Conservation (phyloP, 2,329 filamentous ascomycete species). For the Emmonsiellopsis sp. region DNA sequence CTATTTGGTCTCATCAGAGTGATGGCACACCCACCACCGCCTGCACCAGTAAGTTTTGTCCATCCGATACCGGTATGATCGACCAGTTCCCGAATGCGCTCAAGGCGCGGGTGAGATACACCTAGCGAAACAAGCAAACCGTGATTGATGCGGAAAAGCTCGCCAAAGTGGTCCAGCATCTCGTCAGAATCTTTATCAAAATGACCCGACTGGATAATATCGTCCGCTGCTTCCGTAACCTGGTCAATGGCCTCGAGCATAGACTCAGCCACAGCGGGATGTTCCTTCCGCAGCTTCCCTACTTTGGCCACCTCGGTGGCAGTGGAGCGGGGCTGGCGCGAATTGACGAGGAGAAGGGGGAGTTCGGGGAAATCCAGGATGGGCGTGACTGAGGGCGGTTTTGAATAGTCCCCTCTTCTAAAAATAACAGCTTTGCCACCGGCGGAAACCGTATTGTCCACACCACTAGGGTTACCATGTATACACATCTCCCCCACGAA, state of each 20-base stretch:
- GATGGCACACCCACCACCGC: slow-evolving; percentile 92
- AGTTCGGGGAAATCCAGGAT: slow-evolving; percentile 86
- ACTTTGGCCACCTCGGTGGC: slow-evolving; percentile 82
- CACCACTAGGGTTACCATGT: slow-evolving; percentile 90
- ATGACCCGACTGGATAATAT: slow-evolving; percentile 47
- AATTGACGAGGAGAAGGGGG: slow-evolving; percentile 82
- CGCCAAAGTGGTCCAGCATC: slow-evolving; percentile 65
- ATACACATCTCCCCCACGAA: slow-evolving; percentile 97
- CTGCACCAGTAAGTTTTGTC: slow-evolving; percentile 95
- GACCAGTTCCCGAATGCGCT: slow-evolving; percentile 82
- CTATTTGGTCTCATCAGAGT: slow-evolving; percentile 69
- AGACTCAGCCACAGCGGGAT: slow-evolving; percentile 67
- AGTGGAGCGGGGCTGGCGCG: slow-evolving; percentile 78
- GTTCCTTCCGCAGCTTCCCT: slow-evolving; percentile 56
- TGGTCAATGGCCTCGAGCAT: slow-evolving; percentile 78
- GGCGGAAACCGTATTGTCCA: slow-evolving; percentile 92
- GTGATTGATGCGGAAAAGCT: slow-evolving; percentile 89
- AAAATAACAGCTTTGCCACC: slow-evolving; percentile 93
- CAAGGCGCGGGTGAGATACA: slow-evolving; percentile 87
- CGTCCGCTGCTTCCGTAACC: slow-evolving; percentile 48
- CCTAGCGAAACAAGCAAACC: slow-evolving; percentile 83
- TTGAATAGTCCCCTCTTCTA: slow-evolving; percentile 66
- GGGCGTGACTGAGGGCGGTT: slow-evolving; percentile 66
- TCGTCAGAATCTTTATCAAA: slow-evolving; percentile 59
- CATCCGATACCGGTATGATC: slow-evolving; percentile 85